Conservation (phyloP, 257 asterid species). For the Prunella vulgaris region DNA sequence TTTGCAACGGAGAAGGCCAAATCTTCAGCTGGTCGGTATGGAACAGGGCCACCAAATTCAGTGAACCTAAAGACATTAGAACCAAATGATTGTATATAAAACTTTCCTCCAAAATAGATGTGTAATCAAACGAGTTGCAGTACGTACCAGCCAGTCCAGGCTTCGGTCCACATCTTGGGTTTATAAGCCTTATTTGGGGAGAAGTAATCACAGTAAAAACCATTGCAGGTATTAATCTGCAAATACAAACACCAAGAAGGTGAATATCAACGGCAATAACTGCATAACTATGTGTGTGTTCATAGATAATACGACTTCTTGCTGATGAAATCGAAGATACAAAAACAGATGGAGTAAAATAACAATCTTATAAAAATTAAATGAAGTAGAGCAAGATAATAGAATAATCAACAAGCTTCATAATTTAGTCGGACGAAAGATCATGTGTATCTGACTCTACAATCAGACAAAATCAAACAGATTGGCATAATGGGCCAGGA, state of each 20-base stretch:
- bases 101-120: not conserved
- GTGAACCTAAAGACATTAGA: constrained; percentile 54
- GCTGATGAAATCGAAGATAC: too few relatives aligned
- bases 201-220: constrained; percentile 90
- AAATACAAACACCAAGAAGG: not conserved
- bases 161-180: constrained; percentile 99
- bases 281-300: not conserved
- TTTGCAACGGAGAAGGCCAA: constrained; percentile 91
- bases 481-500: constrained; percentile 19
- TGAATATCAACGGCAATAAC: constrained; percentile 5
- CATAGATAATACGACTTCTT: too few relatives aligned
- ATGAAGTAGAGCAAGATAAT: constrained; percentile 17
- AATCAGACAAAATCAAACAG: constrained; percentile 26
- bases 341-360: too few relatives aligned
- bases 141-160: constrained; percentile 94
- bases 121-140: not conserved
- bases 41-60: constrained; percentile 95
- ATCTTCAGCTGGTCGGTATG: constrained; percentile 94
- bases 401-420: constrained; percentile 3
- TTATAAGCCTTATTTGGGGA: constrained; percentile 83
- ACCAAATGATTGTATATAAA: not conserved
- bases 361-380: too few relatives aligned
- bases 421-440: constrained; percentile 17
- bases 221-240: constrained; percentile 97
- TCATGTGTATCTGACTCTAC: constrained; percentile 5